These are phyloP conservation scores for Ilyonectria destructans DNA, from an alignment of 2,329 filamentous ascomycete genomes.

Conservation along the genomic window DNA sequence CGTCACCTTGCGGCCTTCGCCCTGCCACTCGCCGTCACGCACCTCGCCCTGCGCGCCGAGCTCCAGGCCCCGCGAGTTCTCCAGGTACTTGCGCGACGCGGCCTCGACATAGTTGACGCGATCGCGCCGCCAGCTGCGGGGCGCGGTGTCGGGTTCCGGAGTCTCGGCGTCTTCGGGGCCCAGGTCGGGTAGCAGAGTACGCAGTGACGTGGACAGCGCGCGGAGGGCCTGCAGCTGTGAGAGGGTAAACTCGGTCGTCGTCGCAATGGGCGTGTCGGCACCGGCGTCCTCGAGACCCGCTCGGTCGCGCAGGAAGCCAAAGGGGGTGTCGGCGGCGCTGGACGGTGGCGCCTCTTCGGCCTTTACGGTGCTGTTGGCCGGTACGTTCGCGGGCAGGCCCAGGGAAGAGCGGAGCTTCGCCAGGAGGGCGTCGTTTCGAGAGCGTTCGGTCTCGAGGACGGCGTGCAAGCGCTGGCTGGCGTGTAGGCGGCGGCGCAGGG, in stretches of 20 bases:
- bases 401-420: slow-evolving; percentile 70
- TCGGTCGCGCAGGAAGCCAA: slow-evolving; percentile 73
- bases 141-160: slow-evolving; percentile 53
- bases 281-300: slow-evolving; percentile 67
- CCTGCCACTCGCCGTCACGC: slow-evolving; percentile 77
- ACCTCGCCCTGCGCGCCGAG: slow-evolving; percentile 74
- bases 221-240: slow-evolving; percentile 88
- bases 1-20: slow-evolving; percentile 65
- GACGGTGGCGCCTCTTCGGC: slow-evolving; percentile 42
- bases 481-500: slow-evolving; percentile 81
- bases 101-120: slow-evolving; percentile 88
- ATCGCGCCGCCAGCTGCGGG: slow-evolving; percentile 77
- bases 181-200: slow-evolving; percentile 78
- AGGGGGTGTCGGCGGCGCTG: slow-evolving; percentile 48
- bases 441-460: slow-evolving; percentile 78
- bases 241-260: slow-evolving; percentile 84
- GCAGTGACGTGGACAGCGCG: slow-evolving; percentile 73
- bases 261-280: slow-evolving; percentile 72
- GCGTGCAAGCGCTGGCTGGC: slow-evolving; percentile 85
- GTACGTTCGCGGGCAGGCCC: slow-evolving; percentile 47
- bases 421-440: slow-evolving; percentile 81
- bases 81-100: slow-evolving; percentile 83
- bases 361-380: slow-evolving; percentile 42
- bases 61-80: slow-evolving; percentile 78
- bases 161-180: slow-evolving; percentile 50